Percentiles rank a stretch among this genome's conserved stretches.
Conservation (phyloP, 495 filamentous ascomycete genomes). For the Sabuloglossum arenarium region DNA sequence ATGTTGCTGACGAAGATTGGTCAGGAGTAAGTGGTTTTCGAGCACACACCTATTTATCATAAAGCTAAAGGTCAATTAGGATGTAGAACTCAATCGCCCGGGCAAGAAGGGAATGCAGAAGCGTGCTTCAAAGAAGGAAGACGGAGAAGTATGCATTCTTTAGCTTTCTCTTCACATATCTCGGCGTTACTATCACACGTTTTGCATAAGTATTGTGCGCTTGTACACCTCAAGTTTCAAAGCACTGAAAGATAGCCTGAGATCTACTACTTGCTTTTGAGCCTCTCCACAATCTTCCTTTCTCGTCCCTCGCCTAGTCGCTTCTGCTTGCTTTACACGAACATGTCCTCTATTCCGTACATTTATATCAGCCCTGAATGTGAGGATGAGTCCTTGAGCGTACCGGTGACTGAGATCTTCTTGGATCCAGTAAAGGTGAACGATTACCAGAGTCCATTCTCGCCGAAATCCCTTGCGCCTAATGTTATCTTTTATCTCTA, state of each 20-base stretch:
- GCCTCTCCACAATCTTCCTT: neutral
- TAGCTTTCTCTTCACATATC: neutral
- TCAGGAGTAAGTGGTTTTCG: conserved; percentile 37
- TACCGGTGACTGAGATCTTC: neutral
- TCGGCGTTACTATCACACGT: conserved; percentile 11
- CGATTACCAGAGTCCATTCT: neutral
- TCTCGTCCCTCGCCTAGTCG: neutral
- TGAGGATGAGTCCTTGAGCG: neutral
- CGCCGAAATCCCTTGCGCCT: neutral
- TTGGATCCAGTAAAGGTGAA: neutral
- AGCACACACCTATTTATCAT: neutral
- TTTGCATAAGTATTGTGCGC: conserved; percentile 2
- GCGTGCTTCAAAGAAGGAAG: conserved; percentile 22
- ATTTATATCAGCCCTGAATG: neutral
- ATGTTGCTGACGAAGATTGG: conserved; percentile 62
- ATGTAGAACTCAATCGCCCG: conserved; percentile 44
- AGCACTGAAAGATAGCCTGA: neutral
- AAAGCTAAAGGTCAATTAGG: conserved; percentile 23
- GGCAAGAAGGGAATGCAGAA: conserved; percentile 38
- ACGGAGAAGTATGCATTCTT: conserved; percentile 10
- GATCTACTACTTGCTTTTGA: neutral
- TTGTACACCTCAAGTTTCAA: neutral
- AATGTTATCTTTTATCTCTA: neutral
- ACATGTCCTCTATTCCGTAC: neutral
- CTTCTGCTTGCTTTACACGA: neutral